phyloP scores from a whole-genome alignment of 495 filamentous ascomycete genomes.

The Xylaria venustula region DNA sequence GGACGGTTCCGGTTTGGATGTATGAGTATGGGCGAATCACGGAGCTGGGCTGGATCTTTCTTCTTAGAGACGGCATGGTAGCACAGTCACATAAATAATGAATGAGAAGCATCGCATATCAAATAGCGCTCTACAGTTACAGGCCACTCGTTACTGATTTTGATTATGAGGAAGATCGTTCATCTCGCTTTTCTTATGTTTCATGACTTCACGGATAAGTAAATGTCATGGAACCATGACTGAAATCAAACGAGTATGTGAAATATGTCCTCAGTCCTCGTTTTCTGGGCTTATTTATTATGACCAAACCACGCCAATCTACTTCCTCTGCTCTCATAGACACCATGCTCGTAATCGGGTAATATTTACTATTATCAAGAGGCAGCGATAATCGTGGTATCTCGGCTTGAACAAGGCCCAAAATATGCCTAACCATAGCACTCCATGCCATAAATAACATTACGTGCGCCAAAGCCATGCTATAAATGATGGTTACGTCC shows the following conservation, averaged over 20 bases:
- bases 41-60: background rate
- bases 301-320: too few relatives aligned
- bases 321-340: too few relatives aligned
- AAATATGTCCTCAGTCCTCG: too few relatives aligned
- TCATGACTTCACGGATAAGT: too few relatives aligned
- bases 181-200: too few relatives aligned
- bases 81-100: constrained; percentile 9
- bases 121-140: background rate
- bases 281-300: too few relatives aligned
- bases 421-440: background rate
- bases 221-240: too few relatives aligned
- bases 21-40: constrained; percentile 18
- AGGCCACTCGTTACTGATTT: too few relatives aligned
- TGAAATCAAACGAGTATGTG: too few relatives aligned
- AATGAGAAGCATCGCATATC: constrained; percentile 2
- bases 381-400: constrained; percentile 7
- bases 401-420: background rate
- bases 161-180: too few relatives aligned
- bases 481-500: background rate
- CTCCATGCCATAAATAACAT: background rate
- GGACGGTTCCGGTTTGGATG: constrained; percentile 12
- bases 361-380: too few relatives aligned
- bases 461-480: constrained; percentile 4
- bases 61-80: constrained; percentile 5
- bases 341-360: background rate